A percentile compares a stretch with the other conserved stretches of the same genome.
Evolutionary conservation across 225 moss, liverwort and hornwort genomes (phyloP).

Genomic region (Lunularia cruciata): DNA sequence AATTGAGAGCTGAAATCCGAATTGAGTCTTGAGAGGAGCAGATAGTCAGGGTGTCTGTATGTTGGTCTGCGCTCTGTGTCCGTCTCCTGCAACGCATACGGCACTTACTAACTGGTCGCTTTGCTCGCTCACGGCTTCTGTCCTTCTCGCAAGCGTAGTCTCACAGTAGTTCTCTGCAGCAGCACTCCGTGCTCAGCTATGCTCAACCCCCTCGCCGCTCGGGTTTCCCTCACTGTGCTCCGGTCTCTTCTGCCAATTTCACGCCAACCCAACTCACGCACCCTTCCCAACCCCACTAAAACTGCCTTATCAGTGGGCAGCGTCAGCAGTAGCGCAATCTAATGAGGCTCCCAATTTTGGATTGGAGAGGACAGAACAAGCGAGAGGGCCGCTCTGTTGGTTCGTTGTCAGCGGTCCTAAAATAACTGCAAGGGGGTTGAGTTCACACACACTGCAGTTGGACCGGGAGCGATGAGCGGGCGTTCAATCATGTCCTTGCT

Average conservation of each 20-base stretch:
- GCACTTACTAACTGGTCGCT: conserved; percentile 10
- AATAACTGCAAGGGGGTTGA: background rate
- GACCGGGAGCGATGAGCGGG: background rate
- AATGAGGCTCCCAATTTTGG: background rate
- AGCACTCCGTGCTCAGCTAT: conserved; percentile 1
- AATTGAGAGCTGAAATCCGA: conserved; percentile 10
- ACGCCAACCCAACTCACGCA: conserved; percentile 16
- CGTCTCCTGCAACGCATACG: conserved; percentile 1
- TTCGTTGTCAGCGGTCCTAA: background rate
- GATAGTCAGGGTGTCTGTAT: background rate
- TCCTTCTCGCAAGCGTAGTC: background rate
- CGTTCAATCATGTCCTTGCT: conserved; percentile 1
- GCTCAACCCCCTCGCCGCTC: background rate
- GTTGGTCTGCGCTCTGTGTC: background rate
- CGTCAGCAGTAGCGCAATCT: conserved; percentile 14
- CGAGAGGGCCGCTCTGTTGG: background rate
- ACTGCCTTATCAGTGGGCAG: background rate
- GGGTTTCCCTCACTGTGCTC: background rate
- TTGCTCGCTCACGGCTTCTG: background rate
- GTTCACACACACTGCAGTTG: background rate
- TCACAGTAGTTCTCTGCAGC: conserved; percentile 2
- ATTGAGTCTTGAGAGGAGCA: too few species aligned
- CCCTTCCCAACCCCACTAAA: conserved; percentile 11
- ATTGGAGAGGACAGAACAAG: background rate
- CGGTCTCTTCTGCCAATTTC: conserved; percentile 9